These are phyloP conservation scores for Monosporascus sp. DNA, from an alignment of 2,329 filamentous ascomycete genomes.

Conservation along the genomic window DNA sequence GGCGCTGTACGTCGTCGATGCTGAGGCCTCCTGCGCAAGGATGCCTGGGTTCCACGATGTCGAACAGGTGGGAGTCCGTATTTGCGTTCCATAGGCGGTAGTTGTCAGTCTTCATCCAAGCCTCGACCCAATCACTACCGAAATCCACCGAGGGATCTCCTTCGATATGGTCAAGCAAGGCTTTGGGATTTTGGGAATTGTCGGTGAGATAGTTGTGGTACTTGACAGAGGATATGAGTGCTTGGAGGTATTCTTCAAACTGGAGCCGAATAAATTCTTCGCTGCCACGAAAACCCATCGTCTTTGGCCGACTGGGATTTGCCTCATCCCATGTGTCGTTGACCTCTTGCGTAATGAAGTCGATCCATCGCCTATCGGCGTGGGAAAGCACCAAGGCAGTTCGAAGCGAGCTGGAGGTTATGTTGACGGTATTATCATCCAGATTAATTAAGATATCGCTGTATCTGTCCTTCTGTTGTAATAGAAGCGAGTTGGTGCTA, in stretches of 20 bases:
- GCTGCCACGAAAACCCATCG: slow-evolving; percentile 88
- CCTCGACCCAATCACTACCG: slow-evolving; percentile 75
- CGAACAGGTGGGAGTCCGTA: slow-evolving; percentile 84
- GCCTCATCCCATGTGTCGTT: slow-evolving; percentile 95
- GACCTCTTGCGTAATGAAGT: slow-evolving; percentile 87
- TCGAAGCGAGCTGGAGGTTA: slow-evolving; percentile 74
- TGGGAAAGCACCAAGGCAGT: slow-evolving; percentile 72
- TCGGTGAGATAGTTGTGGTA: slow-evolving; percentile 67
- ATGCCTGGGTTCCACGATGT: slow-evolving; percentile 88
- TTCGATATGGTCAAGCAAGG: slow-evolving; percentile 61
- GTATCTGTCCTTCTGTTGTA: slow-evolving; percentile 93
- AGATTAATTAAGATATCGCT: slow-evolving; percentile 96
- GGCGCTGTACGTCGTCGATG: slow-evolving; percentile 89
- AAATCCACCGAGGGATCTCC: slow-evolving; percentile 85
- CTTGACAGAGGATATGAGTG: slow-evolving; percentile 81
- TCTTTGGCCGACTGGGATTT: slow-evolving; percentile 86
- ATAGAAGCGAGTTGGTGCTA: slow-evolving; percentile 87
- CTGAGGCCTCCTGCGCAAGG: slow-evolving; percentile 88
- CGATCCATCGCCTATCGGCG: slow-evolving; percentile 92
- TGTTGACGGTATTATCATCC: slow-evolving; percentile 80
- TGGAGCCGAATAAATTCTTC: slow-evolving; percentile 97
- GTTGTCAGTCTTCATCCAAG: slow-evolving; percentile 84
- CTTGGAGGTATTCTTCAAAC: slow-evolving; percentile 93
- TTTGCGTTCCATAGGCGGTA: slow-evolving; percentile 80
- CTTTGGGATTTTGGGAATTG: slow-evolving; percentile 52